Conservation (phyloP, 1,284 basidiomycete species). For the Trichosporon sp. region DNA sequence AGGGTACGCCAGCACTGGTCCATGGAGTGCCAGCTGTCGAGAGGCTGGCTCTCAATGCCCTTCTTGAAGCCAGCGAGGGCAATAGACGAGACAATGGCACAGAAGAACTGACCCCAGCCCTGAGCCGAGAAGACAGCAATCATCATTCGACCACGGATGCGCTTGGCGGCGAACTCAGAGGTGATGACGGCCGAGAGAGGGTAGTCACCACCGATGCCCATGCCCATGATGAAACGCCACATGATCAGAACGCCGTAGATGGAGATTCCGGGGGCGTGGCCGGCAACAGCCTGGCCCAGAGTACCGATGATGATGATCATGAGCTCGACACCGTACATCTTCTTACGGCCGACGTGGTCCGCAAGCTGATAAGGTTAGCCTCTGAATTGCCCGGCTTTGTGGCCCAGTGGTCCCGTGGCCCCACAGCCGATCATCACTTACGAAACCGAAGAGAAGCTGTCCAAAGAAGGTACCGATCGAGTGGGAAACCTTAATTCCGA, state of each 20-base stretch:
- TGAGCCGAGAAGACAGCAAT: constrained; percentile 53
- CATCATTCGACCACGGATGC: constrained; percentile 58
- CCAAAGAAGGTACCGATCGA: constrained; percentile 53
- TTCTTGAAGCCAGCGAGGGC: constrained; percentile 65
- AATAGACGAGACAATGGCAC: constrained; percentile 65
- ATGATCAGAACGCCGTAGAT: constrained; percentile 69
- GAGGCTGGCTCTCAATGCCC: constrained; percentile 55
- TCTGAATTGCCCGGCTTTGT: background rate
- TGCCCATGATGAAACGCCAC: constrained; percentile 58
- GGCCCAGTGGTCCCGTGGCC: too few species aligned
- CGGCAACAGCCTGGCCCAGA: constrained; percentile 55
- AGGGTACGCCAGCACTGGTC: constrained; percentile 54
- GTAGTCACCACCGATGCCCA: constrained; percentile 65
- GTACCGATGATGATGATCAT: constrained; percentile 41
- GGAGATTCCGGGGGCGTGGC: constrained; percentile 58
- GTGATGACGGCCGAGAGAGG: constrained; percentile 55
- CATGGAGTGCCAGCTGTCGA: constrained; percentile 43
- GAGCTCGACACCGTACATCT: constrained; percentile 53
- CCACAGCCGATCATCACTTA: background rate
- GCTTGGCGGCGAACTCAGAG: constrained; percentile 68
- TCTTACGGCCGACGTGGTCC: constrained; percentile 51
- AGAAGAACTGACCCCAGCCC: constrained; percentile 58
- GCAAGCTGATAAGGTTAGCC: constrained; percentile 31
- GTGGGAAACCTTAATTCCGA: constrained; percentile 64
- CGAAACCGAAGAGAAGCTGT: constrained; percentile 51